A percentile compares a stretch with the other conserved stretches of the same genome.
Conservation (phyloP, 225 moss, liverwort and hornwort species). For the Physcomitrellopsis africana region DNA sequence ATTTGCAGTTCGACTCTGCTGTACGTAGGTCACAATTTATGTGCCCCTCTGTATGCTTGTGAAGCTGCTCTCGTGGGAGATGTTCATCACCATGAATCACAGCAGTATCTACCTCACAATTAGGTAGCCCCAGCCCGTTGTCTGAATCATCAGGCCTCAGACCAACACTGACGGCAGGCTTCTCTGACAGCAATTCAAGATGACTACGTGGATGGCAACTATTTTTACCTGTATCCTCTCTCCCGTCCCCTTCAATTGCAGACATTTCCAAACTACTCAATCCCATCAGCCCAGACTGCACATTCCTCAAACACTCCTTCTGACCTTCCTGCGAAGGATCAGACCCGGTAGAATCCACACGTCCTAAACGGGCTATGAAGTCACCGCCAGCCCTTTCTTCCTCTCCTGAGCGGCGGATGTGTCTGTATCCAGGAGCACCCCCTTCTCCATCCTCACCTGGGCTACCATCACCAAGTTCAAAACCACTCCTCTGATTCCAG, state of each 20-base stretch:
- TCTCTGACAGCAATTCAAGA: slow-evolving; percentile 20
- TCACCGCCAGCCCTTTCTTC: slow-evolving; percentile 27
- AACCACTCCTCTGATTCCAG: slow-evolving; percentile 77
- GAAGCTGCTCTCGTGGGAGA: slow-evolving; percentile 9
- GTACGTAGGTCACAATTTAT: slow-evolving; percentile 26
- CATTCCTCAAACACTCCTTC: slow-evolving; percentile 25
- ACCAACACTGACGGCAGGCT: slow-evolving; percentile 25
- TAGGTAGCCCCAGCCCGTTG: slow-evolving; percentile 12
- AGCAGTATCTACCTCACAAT: slow-evolving; percentile 22
- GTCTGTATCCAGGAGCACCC: slow-evolving; percentile 6
- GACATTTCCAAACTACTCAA: slow-evolving; percentile 26
- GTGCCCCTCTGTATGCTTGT: slow-evolving; percentile 30
- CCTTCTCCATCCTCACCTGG: slow-evolving; percentile 12
- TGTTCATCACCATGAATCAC: slow-evolving; percentile 34
- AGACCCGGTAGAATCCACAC: slow-evolving; percentile 19
- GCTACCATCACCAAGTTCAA: slow-evolving; percentile 47
- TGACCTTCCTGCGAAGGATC: slow-evolving; percentile 12
- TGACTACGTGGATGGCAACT: slow-evolving; percentile 20
- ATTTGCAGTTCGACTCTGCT: slow-evolving; percentile 29
- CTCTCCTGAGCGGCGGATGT: slow-evolving; percentile 2
- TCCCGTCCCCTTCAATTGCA: slow-evolving; percentile 26
- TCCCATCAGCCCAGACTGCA: slow-evolving; percentile 20
- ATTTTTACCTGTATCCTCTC: slow-evolving; percentile 18
- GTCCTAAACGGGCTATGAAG: slow-evolving; percentile 50
- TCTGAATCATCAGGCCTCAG: slow-evolving; percentile 33